Evolutionary conservation across 140 eudicot species (phyloP), one percentile per base, ranked within the genome.

Genomic region (Stevia rebaudiana): DNA sequence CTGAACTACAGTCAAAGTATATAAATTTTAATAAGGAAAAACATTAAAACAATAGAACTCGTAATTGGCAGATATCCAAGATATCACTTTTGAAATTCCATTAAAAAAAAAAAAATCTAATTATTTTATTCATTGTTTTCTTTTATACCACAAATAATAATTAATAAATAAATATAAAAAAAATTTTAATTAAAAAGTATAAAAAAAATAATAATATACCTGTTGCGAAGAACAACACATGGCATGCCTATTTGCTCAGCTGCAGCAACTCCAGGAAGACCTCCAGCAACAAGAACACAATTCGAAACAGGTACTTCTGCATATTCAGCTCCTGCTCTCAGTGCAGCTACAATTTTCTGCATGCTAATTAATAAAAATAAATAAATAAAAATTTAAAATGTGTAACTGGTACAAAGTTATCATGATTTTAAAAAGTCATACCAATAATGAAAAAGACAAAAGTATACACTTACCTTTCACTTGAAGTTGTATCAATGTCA

Each of bases 231-330:
- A 61, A 91, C 94, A 63, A 91, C 77, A 64, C 94, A 87, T 10
- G 98, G 96, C 98, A 91, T 87, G 85, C 95, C 83, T 8, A 86
- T 84, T 22, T 82, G 87, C 70, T 91, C 98, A 11, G 98, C 96
- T 46, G 86, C 98, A 78, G 83, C 73, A 13, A 91, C 82, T 71
- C 94, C 94, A 17, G 86, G 73, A 66, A 84, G 94, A 69, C 89
- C 79, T 67, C 96, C 98, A 47, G 98, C 83, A 76, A 91, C 74
- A 65, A 91, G 95, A 71, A 87, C 79, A 63, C 95, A 91, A 57
- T 77, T 79, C 31, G 76, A 44, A 42, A 84, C 81, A 30, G 95
- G 80, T 23, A 86, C 89, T 16, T 79, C 83, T 21, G 86, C 96
- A 65, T 74, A 71, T 70, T 91, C 98, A 48, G 98, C 94, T 5